Conservation (phyloP, 1,284 basidiomycete genomes). For the Taiwanofungus camphoratus region DNA sequence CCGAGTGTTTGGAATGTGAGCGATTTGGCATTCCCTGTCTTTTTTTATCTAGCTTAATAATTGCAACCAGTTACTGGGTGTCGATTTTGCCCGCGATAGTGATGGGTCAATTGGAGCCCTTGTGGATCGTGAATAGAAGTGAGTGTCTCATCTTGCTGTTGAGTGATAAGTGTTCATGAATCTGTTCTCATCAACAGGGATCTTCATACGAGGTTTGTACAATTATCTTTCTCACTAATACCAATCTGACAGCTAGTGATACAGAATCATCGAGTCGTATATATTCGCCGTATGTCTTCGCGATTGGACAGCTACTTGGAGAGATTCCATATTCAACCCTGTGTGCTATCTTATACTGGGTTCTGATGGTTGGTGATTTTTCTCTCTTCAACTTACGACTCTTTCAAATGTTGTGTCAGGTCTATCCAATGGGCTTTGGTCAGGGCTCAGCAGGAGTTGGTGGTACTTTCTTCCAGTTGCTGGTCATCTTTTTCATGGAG, state of each 20-base stretch:
- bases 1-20: slow-evolving; percentile 74
- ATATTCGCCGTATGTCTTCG: slow-evolving; percentile 79
- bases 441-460: slow-evolving; percentile 52
- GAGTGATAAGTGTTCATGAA: not conserved
- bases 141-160: slow-evolving; percentile 16
- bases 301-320: slow-evolving; percentile 75
- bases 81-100: slow-evolving; percentile 71
- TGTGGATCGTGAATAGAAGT: slow-evolving; percentile 81
- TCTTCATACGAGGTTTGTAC: slow-evolving; percentile 60
- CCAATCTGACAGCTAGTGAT: slow-evolving; percentile 3
- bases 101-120: slow-evolving; percentile 78
- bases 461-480: slow-evolving; percentile 72
- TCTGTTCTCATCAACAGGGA: slow-evolving; percentile 25
- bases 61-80: slow-evolving; percentile 69
- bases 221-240: not conserved
- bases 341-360: slow-evolving; percentile 75
- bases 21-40: slow-evolving; percentile 9
- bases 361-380: slow-evolving; percentile 52
- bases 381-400: slow-evolving; percentile 1
- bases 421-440: slow-evolving; percentile 71
- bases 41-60: no score
- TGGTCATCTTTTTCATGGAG: slow-evolving; percentile 69
- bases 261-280: slow-evolving; percentile 68
- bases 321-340: slow-evolving; percentile 78
- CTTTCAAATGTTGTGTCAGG: slow-evolving; percentile 29